A percentile compares a stretch with the other conserved stretches of the same genome.
phyloP scores from a whole-genome alignment of 108 stramenopile species.

The Conticribra guillardii region DNA sequence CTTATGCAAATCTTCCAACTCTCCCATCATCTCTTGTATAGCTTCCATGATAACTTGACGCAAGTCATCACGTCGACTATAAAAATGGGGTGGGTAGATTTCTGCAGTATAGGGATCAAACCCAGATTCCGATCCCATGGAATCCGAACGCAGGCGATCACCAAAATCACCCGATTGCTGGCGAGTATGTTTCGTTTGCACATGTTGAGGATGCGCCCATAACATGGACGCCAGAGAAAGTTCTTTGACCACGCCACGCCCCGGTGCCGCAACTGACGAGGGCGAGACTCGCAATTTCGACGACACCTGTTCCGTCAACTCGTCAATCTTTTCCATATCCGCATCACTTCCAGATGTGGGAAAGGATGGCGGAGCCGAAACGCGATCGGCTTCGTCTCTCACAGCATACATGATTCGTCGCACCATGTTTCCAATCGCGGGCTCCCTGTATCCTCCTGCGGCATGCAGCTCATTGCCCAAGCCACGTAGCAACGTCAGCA shows the following conservation, averaged over 20 bases:
- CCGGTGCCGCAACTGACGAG: conserved; percentile 5
- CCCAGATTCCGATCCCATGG: conserved; percentile 40
- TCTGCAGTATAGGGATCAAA: conserved; percentile 4
- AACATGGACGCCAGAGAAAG: conserved; percentile 80
- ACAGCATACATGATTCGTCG: conserved; percentile 83
- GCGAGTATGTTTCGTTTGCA: conserved; percentile 38
- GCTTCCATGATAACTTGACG: conserved; percentile 86
- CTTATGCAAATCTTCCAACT: conserved; percentile 87
- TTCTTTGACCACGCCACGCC: conserved; percentile 30
- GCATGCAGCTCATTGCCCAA: conserved; percentile 78
- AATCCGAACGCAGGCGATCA: conserved; percentile 39
- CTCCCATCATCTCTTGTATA: conserved; percentile 85
- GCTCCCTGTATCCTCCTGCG: conserved; percentile 81
- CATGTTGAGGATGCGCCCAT: conserved; percentile 86
- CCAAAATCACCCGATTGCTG: conserved; percentile 20
- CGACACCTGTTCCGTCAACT: conserved; percentile 31
- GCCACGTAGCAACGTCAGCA: conserved; percentile 72
- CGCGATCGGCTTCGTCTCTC: conserved; percentile 71
- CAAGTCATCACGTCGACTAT: conserved; percentile 63
- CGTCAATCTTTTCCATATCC: conserved; percentile 47
- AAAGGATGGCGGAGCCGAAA: too few species aligned
- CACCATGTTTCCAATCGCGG: conserved; percentile 85
- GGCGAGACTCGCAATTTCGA: conserved; percentile 20
- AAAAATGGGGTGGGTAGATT: conserved; percentile 62
- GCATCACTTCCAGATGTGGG: conserved; percentile 13